Evolutionary conservation across 2,329 filamentous ascomycete species (phyloP).

Genomic region (Aspergillus brasiliensis): DNA sequence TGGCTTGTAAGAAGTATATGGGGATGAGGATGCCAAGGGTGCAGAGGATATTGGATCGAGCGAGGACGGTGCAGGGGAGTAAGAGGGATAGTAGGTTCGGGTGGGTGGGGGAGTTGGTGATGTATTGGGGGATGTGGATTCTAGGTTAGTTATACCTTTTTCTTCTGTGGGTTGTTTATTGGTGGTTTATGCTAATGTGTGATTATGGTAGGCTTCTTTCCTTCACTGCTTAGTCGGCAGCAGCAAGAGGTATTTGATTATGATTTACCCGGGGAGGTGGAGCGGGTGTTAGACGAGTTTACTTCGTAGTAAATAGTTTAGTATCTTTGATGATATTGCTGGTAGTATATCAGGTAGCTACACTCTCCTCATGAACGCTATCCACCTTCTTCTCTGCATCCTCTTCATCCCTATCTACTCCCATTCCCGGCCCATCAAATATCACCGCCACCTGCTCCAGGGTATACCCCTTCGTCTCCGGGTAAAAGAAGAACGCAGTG

Average conservation of each 20-base stretch:
- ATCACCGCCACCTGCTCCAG: constrained; percentile 19
- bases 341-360: neutral
- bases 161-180: constrained; percentile 3
- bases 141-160: constrained; percentile 28
- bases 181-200: neutral
- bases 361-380: neutral
- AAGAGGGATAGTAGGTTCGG: constrained; percentile 42
- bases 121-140: constrained; percentile 43
- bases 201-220: constrained; percentile 25
- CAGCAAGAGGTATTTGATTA: constrained; percentile 26
- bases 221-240: constrained; percentile 18
- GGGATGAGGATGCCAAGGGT: constrained; percentile 36
- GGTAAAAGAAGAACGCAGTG: constrained; percentile 15
- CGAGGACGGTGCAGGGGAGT: constrained; percentile 34
- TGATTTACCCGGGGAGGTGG: constrained; percentile 28
- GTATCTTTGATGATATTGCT: too few relatives aligned
- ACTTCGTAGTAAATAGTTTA: too few relatives aligned
- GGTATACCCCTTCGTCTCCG: constrained; percentile 16
- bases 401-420: neutral
- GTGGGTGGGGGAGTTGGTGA: constrained; percentile 35
- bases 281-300: constrained; percentile 9
- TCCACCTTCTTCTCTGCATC: neutral
- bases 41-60: constrained; percentile 33
- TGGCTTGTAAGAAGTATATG: constrained; percentile 36
- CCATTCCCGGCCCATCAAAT: constrained; percentile 9